Evolutionary conservation across 352 stramenopile genomes (phyloP), one percentile per base, ranked within the genome.

Genomic region (Thraustotheca clavata): DNA sequence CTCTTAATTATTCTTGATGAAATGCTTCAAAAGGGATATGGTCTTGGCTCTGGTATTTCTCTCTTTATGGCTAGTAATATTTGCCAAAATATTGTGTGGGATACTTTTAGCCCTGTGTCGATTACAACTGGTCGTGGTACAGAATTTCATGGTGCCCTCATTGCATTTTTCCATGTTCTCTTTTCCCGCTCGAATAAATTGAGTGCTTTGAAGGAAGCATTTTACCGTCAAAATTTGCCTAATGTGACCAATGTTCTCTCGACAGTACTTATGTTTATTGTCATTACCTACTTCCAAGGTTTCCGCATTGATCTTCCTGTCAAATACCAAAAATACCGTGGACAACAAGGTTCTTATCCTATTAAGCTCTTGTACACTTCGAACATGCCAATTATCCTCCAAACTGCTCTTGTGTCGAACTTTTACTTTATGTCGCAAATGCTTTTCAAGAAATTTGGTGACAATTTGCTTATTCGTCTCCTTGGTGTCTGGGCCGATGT

Each of bases 351-450:
- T 72, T 98, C 93, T 67, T 99, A 99, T 88, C 97, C 97, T 67
- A 99, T 99, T 90, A 99, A 99, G 87, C 85, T 99, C 4, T 99
- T 99, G 76, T 99, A 99, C 91, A 99, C 96, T 49, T 99, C 94
- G 67, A 99, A 99, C 91, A 99, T 99, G 96, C 96, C 96, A 52
- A 99, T 99, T 77, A 99, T 99, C 67, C 79, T 99, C 40, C 96
- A 99, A 80, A 98, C 96, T 9, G 96, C 96, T 18, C 85, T 99
- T 47, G 95, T 99, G 43, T 98, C 91, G 68, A 99, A 99, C 85
- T 75, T 99, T 47, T 99, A 99, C 88, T 99, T 99, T 80, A 94
- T 99, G 68, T 98, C 90, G 72, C 96, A 99, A 83, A 78, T 99
- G 27, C 80, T 99, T 18, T 99, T 98, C 90, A 98, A 98, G 77